Evolutionary conservation across 2,329 filamentous ascomycete species (phyloP).

Genomic region (Aspergillus fumigatiaffinis): DNA sequence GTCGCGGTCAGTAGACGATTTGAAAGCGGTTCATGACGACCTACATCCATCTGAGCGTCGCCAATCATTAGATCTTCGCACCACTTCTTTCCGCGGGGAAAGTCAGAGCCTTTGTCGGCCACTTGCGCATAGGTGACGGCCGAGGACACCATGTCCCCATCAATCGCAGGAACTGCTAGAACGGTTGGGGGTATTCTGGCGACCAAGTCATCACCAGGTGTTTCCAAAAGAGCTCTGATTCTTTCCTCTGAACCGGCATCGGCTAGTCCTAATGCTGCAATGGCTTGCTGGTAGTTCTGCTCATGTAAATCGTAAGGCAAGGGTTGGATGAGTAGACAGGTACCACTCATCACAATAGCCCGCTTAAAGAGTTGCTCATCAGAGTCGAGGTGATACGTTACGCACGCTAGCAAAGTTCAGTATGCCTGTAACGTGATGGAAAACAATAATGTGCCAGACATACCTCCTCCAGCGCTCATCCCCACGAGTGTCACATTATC

Average conservation of each 20-base stretch:
- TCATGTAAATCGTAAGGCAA: constrained; percentile 40
- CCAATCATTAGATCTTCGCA: constrained; percentile 47
- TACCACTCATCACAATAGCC: constrained; percentile 43
- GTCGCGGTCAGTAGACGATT: constrained; percentile 1
- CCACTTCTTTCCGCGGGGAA: constrained; percentile 44
- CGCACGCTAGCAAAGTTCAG: constrained; percentile 20
- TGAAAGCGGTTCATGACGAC: constrained; percentile 10
- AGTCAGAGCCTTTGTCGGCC: constrained; percentile 18
- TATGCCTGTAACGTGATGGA: constrained; percentile 4
- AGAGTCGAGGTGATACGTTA: constrained; percentile 33
- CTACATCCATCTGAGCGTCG: constrained; percentile 46
- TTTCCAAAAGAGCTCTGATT: constrained; percentile 38
- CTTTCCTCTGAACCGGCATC: constrained; percentile 37
- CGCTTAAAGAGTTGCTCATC: constrained; percentile 40
- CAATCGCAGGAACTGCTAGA: constrained; percentile 37
- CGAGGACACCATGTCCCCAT: constrained; percentile 40
- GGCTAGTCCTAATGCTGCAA: constrained; percentile 39
- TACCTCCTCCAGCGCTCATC: constrained; percentile 46
- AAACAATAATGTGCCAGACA: not conserved
- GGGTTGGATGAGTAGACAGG: constrained; percentile 41
- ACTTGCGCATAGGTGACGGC: constrained; percentile 20
- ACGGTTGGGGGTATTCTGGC: constrained; percentile 36
- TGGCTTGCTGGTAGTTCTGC: constrained; percentile 38
- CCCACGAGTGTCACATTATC: constrained; percentile 42
- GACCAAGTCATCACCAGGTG: constrained; percentile 42